Evolutionary conservation across 2,329 filamentous ascomycete genomes (phyloP).

Genomic region (Dothideomycetes sp.): DNA sequence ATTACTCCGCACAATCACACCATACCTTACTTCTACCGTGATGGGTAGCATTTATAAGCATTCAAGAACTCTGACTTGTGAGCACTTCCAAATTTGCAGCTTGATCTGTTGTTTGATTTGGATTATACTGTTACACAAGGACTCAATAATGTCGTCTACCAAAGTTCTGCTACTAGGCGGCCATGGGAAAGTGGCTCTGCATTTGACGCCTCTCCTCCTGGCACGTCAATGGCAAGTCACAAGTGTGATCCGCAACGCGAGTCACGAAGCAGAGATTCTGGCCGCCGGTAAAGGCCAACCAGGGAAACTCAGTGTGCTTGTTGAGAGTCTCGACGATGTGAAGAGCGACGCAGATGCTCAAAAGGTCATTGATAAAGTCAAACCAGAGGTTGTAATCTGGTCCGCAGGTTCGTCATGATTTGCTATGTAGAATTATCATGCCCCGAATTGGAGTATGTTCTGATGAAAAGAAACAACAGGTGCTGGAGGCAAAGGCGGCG

Average conservation of each 20-base stretch:
- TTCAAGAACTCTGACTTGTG: too few relatives aligned
- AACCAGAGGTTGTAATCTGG: constrained; percentile 58
- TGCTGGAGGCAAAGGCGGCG: constrained; percentile 44
- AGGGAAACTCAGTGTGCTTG: constrained; percentile 56
- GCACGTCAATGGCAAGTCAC: constrained; percentile 66
- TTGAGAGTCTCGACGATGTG: constrained; percentile 62
- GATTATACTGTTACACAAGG: too few relatives aligned
- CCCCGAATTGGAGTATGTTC: neutral
- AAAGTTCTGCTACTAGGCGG: constrained; percentile 64
- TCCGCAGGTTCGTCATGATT: constrained; percentile 57
- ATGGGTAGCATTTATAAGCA: too few relatives aligned
- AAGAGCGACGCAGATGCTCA: constrained; percentile 51
- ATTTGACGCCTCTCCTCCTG: constrained; percentile 66
- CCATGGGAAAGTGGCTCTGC: constrained; percentile 67
- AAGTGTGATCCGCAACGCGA: constrained; percentile 63
- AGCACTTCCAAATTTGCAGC: too few relatives aligned
- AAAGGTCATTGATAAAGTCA: constrained; percentile 48
- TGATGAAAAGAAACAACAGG: constrained; percentile 21
- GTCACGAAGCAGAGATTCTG: constrained; percentile 54
- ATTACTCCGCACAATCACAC: too few relatives aligned
- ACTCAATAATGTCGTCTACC: neutral
- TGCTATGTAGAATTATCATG: too few relatives aligned
- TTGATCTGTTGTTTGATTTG: too few relatives aligned
- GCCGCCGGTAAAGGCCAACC: constrained; percentile 47
- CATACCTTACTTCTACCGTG: too few relatives aligned